phyloP scores from a whole-genome alignment of 352 stramenopile species.

The Phytophthora europaea region DNA sequence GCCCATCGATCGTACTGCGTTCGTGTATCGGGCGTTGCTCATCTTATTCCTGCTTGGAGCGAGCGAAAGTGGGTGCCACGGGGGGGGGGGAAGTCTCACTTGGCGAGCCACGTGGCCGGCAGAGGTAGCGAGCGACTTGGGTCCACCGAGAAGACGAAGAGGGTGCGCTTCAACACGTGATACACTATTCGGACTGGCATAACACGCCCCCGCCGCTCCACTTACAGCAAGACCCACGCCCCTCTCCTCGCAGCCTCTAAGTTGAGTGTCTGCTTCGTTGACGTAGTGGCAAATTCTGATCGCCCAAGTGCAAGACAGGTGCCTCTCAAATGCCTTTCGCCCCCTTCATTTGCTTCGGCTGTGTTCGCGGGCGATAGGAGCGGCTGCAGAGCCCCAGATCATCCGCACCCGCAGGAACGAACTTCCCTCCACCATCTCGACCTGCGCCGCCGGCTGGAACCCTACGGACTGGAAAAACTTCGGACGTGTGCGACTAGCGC shows the following conservation, averaged over 20 bases:
- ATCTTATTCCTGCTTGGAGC: neutral
- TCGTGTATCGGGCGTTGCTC: neutral
- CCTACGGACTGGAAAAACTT: constrained; percentile 65
- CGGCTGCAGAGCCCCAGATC: constrained; percentile 30
- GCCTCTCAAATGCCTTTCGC: neutral
- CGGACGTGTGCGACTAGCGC: constrained; percentile 54
- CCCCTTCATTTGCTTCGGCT: neutral
- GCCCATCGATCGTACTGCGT: neutral
- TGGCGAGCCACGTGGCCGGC: neutral
- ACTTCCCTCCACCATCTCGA: constrained; percentile 36
- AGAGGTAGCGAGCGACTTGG: neutral
- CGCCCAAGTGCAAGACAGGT: neutral
- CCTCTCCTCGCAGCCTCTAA: neutral
- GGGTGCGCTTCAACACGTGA: neutral
- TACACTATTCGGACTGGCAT: constrained; percentile 5
- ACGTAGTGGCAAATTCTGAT: neutral
- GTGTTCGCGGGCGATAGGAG: neutral
- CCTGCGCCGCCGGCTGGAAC: constrained; percentile 54
- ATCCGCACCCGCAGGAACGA: constrained; percentile 45
- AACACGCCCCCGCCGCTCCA: neutral
- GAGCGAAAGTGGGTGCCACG: neutral
- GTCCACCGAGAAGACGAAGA: neutral
- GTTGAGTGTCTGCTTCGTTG: neutral
- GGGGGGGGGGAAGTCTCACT: neutral
- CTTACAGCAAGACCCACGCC: neutral